Percentiles rank a stretch among this genome's conserved stretches.
Evolutionary conservation across 305 asterid genomes (phyloP).

Genomic region (Rubia tinctorum): DNA sequence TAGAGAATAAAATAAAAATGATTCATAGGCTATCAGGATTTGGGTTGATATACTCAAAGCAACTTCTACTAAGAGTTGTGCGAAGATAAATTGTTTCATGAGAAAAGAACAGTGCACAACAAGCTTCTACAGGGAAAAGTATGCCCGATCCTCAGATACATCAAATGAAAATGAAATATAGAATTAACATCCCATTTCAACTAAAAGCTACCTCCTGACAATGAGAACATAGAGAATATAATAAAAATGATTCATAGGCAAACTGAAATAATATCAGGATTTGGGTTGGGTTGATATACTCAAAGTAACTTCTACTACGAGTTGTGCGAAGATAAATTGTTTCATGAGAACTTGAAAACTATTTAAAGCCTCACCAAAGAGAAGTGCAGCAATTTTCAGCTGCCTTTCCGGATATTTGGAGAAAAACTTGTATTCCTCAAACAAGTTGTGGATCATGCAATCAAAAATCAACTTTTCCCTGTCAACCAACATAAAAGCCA

Average conservation of each 20-base stretch:
- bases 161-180: neutral
- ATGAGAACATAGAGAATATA: neutral
- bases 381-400: conserved; percentile 80
- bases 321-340: no score
- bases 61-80: neutral
- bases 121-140: neutral
- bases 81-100: neutral
- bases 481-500: conserved; percentile 27
- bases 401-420: conserved; percentile 88
- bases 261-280: conserved; percentile 5
- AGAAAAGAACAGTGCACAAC: neutral
- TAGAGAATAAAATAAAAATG: neutral
- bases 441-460: conserved; percentile 86
- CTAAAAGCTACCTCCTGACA: neutral
- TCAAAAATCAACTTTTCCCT: conserved; percentile 88
- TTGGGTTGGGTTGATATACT: conserved; percentile 7
- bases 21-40: neutral
- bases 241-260: neutral
- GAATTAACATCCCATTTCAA: neutral
- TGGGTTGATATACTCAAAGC: conserved; percentile 10
- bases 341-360: neutral
- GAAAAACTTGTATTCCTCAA: conserved; percentile 91
- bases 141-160: neutral
- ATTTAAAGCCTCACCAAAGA: conserved; percentile 63
- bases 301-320: conserved; percentile 7